Evolutionary conservation across 2,329 filamentous ascomycete species (phyloP).

Genomic region (Clarireedia paspali): DNA sequence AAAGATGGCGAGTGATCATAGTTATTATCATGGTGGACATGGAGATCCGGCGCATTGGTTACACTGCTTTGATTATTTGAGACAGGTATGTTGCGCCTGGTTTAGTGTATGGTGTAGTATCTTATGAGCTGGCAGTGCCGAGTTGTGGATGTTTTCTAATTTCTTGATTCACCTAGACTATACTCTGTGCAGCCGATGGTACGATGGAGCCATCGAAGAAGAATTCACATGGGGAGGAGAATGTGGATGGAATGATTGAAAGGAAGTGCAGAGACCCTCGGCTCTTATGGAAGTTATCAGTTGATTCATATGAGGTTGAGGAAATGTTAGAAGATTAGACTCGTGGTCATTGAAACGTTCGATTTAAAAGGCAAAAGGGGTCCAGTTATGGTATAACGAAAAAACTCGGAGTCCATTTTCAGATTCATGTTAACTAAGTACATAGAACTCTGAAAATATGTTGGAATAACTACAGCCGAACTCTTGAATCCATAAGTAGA

Average conservation of each 20-base stretch:
- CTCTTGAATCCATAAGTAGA: not conserved
- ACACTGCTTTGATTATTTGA: conserved; percentile 10
- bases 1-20: not conserved
- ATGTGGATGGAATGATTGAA: conserved; percentile 5
- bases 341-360: not conserved
- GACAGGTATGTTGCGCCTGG: conserved; percentile 5
- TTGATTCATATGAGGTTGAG: not conserved
- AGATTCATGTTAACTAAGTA: too few species aligned
- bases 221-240: not conserved
- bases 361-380: not conserved
- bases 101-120: not conserved
- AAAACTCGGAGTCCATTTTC: too few species aligned
- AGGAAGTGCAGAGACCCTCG: not conserved
- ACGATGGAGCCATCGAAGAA: conserved; percentile 3
- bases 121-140: not conserved
- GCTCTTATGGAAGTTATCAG: not conserved
- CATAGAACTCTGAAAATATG: too few species aligned
- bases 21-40: not conserved
- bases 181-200: conserved; percentile 3
- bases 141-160: not conserved
- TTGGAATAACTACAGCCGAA: too few species aligned
- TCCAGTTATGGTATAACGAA: too few species aligned
- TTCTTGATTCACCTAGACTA: not conserved
- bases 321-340: not conserved
- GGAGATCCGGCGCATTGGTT: conserved; percentile 5